Conservation (phyloP, 768 basidiomycete species). For the Podaxis mareebaensis region DNA sequence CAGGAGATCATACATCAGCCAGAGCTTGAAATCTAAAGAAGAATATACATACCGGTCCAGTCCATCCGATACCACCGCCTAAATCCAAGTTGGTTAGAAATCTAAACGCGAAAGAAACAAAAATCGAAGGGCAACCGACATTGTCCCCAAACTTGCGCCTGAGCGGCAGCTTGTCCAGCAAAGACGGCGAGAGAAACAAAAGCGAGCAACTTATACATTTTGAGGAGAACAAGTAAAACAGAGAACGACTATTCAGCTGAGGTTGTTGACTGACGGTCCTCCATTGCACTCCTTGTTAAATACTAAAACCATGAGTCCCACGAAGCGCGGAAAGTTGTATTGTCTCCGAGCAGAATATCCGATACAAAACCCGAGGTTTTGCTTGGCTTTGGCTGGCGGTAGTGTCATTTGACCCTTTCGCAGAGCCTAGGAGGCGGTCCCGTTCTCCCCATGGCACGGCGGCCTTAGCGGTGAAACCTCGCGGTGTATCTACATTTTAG, state of each 20-base stretch:
- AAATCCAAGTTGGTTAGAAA: background rate
- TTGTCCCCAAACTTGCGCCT: constrained; percentile 37
- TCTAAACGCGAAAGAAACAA: background rate
- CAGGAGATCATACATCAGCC: background rate
- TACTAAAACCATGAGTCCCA: background rate
- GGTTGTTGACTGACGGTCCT: background rate
- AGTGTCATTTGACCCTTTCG: constrained; percentile 6
- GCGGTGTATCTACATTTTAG: background rate
- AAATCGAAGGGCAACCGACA: constrained; percentile 25
- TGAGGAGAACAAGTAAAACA: background rate
- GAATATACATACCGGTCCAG: constrained; percentile 30
- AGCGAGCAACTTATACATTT: constrained; percentile 27
- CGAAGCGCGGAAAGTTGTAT: background rate
- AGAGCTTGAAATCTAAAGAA: background rate
- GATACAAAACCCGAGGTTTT: constrained; percentile 5
- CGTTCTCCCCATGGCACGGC: background rate
- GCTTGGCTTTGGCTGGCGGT: background rate
- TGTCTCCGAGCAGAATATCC: constrained; percentile 5
- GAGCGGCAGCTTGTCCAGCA: constrained; percentile 18
- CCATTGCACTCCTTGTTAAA: background rate
- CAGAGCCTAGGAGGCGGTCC: background rate
- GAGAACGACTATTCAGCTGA: background rate
- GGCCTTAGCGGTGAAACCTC: constrained; percentile 10
- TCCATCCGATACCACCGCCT: constrained; percentile 33
- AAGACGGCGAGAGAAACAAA: constrained; percentile 26